Evolutionary conservation across 192 early-diverging fungal species (phyloP), one percentile per base, ranked within the genome.

Genomic region (Rhizoclosmatium sp.): DNA sequence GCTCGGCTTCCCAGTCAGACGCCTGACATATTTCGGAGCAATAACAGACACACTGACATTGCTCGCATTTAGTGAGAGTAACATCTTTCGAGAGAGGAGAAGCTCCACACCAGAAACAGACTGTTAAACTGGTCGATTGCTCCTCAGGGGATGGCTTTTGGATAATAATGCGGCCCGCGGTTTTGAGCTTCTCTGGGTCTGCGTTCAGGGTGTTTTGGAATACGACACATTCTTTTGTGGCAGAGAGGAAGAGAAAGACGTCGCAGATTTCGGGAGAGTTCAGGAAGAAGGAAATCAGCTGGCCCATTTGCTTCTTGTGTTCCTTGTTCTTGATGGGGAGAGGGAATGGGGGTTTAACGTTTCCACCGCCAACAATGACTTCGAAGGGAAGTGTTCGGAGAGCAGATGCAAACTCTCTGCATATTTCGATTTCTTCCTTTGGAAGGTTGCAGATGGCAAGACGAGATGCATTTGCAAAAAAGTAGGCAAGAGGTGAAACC

Each of bases 1-100:
- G 60, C 21, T 62, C 60, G 14, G 60, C 19, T 62, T 62, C 60
- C 60, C 60, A 62, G 60, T 62, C 60, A 62, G 60, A 62, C 14
- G 60, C 60, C 21, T 62, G 60, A 23, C 60, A 62, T 40, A 62
- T 7, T 40, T 19, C 21, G 9, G 60, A 62, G 39, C 60, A 62
- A 23, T 62, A 62, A 7, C 10, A 7, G 9, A 62, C 60, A 23
- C 60, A 62, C 7, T 62, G 14, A 21, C 60, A 62, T 62, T 40
- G 21, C 5, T 62, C 23, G 39, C 60, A 62, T 19, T 19, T 40
- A 0, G 23, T 21, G 9, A 62, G 60, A 0, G 60, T 62, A 7
- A 62, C 23, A 62, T 62, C 39, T 62, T 62, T 19, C 0, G 21
- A 31, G 10, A 62, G 39, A 19, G 60, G 60, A 62, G 60, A 62